Evolutionary conservation across 2,329 filamentous ascomycete genomes (phyloP).

Genomic region (Drechslera avenae): DNA sequence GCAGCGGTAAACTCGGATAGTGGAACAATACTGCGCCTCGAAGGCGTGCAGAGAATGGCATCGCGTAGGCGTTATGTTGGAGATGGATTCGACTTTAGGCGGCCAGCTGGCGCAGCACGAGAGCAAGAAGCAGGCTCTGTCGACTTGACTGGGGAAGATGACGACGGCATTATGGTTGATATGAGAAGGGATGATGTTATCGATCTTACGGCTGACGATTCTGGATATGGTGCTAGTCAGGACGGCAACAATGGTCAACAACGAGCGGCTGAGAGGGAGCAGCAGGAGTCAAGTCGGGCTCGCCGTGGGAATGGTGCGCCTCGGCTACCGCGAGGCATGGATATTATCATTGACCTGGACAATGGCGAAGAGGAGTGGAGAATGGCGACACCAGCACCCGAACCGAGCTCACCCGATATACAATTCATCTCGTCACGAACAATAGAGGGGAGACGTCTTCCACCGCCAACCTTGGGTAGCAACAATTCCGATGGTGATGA

Average conservation of each 20-base stretch:
- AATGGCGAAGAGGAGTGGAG: conserved; percentile 31
- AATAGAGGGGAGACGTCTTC: conserved; percentile 26
- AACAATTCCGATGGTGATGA: conserved; percentile 34
- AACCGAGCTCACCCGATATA: conserved; percentile 53
- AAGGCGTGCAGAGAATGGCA: conserved; percentile 34
- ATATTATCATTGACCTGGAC: conserved; percentile 53
- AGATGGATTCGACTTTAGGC: conserved; percentile 62
- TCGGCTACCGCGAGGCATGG: conserved; percentile 49
- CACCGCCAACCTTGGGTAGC: not conserved
- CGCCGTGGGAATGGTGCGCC: conserved; percentile 32
- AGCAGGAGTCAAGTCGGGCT: conserved; percentile 4
- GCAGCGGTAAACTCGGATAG: not conserved
- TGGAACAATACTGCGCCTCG: conserved; percentile 22
- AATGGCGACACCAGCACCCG: conserved; percentile 30
- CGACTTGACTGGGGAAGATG: conserved; percentile 45
- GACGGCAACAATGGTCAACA: conserved; percentile 5
- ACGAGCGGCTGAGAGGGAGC: not conserved
- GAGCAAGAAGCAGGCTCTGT: conserved; percentile 34
- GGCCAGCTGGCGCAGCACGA: conserved; percentile 52
- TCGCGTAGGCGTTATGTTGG: conserved; percentile 50
- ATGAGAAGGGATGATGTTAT: conserved; percentile 21
- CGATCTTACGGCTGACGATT: conserved; percentile 42
- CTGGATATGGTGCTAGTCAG: conserved; percentile 22
- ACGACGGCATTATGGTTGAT: not conserved
- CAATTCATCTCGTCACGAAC: conserved; percentile 52